Evolutionary conservation across 805 yeast genomes (phyloP).

Genomic region (Clavispora phyllophila): DNA sequence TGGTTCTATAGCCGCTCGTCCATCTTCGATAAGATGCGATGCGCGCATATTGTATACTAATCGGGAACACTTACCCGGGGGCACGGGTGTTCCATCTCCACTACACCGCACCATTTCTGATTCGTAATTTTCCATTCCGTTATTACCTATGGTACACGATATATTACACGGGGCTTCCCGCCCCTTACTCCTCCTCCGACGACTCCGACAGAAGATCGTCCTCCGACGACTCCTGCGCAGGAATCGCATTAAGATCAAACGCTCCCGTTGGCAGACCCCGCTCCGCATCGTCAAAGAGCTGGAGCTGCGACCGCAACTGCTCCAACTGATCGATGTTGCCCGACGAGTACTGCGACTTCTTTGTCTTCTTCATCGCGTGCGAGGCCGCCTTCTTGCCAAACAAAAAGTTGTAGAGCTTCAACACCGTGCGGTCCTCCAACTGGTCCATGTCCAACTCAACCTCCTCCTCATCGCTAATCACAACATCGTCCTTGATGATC

Average conservation of each 20-base stretch:
- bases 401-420: slow-evolving; percentile 80
- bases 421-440: slow-evolving; percentile 75
- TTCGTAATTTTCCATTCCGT: slow-evolving; percentile 1
- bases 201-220: slow-evolving; percentile 54
- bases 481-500: slow-evolving; percentile 70
- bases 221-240: slow-evolving; percentile 41
- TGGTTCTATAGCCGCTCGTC: too few relatives aligned
- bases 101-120: too few relatives aligned
- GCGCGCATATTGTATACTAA: not conserved
- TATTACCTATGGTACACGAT: slow-evolving; percentile 13
- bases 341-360: slow-evolving; percentile 27
- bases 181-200: slow-evolving; percentile 60
- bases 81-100: too few relatives aligned
- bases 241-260: slow-evolving; percentile 31
- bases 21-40: not conserved
- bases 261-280: slow-evolving; percentile 15
- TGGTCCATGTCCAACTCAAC: slow-evolving; percentile 95
- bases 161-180: slow-evolving; percentile 9
- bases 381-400: slow-evolving; percentile 38
- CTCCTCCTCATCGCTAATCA: slow-evolving; percentile 67
- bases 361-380: slow-evolving; percentile 40
- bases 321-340: slow-evolving; percentile 52
- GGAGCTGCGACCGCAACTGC: slow-evolving; percentile 51
- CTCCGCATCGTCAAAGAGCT: slow-evolving; percentile 37
- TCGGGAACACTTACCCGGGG: not conserved